Percentiles rank a stretch among this genome's conserved stretches.
Conservation (phyloP, 495 filamentous ascomycete species). For the Aeminium ludgeri region DNA sequence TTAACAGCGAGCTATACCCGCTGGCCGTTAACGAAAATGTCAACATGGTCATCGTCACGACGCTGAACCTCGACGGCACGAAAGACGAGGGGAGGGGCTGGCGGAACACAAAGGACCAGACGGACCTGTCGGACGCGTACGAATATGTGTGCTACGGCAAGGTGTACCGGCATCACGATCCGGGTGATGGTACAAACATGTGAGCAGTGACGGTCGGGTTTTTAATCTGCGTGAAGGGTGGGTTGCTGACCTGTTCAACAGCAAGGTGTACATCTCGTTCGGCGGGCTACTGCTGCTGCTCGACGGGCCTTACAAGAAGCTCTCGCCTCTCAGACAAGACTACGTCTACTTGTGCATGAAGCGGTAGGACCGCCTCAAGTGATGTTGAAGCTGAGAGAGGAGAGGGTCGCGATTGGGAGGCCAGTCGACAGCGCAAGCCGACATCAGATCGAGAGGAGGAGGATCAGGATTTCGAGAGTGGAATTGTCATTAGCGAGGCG, state of each 20-base stretch:
- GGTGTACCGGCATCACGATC: slow-evolving; percentile 93
- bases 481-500: slow-evolving; percentile 14
- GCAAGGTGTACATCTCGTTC: slow-evolving; percentile 84
- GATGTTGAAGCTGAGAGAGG: slow-evolving; percentile 1
- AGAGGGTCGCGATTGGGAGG: not conserved
- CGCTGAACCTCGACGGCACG: slow-evolving; percentile 69
- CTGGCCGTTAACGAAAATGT: slow-evolving; percentile 53
- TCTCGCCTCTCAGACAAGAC: slow-evolving; percentile 77
- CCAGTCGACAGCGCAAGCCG: no score
- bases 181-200: slow-evolving; percentile 61
- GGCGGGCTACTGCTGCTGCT: slow-evolving; percentile 79
- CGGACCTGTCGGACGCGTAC: slow-evolving; percentile 72
- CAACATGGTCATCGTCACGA: slow-evolving; percentile 63
- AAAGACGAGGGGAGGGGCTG: slow-evolving; percentile 39
- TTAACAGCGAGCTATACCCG: slow-evolving; percentile 87
- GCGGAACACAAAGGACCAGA: slow-evolving; percentile 60
- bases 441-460: no score
- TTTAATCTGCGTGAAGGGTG: not conserved
- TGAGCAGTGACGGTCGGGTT: slow-evolving; percentile 31
- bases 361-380: not conserved
- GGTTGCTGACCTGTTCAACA: slow-evolving; percentile 25
- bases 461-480: no score
- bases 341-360: slow-evolving; percentile 54
- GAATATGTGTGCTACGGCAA: slow-evolving; percentile 98
- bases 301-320: slow-evolving; percentile 88